Evolutionary conservation across 2,329 filamentous ascomycete species (phyloP), one percentile per base, ranked within the genome.

Genomic region (Ceratocystis albifundus): DNA sequence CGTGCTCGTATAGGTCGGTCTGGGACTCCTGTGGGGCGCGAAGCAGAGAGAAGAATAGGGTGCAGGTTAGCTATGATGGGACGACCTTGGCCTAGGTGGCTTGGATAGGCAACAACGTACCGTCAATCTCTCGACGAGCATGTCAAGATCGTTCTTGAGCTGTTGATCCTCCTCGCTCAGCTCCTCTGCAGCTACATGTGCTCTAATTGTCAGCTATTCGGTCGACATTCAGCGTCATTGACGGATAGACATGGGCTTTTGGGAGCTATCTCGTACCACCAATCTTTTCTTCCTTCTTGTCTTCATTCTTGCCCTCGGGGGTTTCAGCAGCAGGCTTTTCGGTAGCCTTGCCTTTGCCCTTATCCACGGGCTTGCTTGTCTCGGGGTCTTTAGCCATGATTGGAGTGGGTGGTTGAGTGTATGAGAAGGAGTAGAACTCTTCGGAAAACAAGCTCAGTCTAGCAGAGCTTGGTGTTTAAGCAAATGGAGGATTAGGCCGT

Each of bases 91-190:
- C n/a, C 17, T 3, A 48, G n/a, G 25, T 22, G 22, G 25, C 36
- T 25, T 36, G n/a, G 41, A 53, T 28, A 28, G 22, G 10, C 7
- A 41, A 25, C 46, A 59, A 72, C 78, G 73, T 79, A 95, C 91
- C 76, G 89, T 89, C 82, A 99, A 81, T 74, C 94, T 85, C 79
- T 99, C 94, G 7, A 96, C 93, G 64, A 99, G 84, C 92, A 97
- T 95, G 71, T 99, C 94, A 69, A 99, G 86, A 78, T 99, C 94
- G 74, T 84, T 92, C 82, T 99, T 99, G 74, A 99, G 85, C 80
- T 97, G 92, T 78, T 97, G 92, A 71, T 99, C 94, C 77, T 99
- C 94, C 74, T 99, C 94, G 74, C 84, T 99, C 71, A 99, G 87
- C 78, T 99, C 94, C 78, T 97, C 93, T 79, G 82, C 75, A 73